Percentiles rank a stretch among this genome's conserved stretches.
Conservation (phyloP, 257 asterid genomes). For the Solanum commersonii region DNA sequence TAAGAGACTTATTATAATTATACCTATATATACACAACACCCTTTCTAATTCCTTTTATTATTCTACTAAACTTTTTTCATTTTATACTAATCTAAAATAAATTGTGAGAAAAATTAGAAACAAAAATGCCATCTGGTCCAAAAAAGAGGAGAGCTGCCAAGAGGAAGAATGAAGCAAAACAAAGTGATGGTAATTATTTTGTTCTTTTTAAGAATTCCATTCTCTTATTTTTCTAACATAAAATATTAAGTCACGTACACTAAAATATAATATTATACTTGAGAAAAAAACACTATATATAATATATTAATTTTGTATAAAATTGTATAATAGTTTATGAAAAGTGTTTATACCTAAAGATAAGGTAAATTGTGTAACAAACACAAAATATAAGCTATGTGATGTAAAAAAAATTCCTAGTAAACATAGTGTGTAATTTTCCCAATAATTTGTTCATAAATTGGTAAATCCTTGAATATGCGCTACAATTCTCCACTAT, state of each 20-base stretch:
- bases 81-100: neutral
- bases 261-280: neutral
- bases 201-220: neutral
- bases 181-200: neutral
- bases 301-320: no score
- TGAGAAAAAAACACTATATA: neutral
- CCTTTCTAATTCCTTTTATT: neutral
- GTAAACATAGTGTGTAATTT: no score
- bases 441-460: neutral
- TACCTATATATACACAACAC: neutral
- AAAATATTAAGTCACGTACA: neutral
- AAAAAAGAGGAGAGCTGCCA: neutral
- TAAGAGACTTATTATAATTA: neutral
- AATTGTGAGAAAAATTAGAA: neutral
- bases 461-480: neutral
- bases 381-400: no score
- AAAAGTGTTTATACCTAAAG: neutral
- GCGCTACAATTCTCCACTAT: neutral
- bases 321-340: neutral
- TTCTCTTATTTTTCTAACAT: neutral
- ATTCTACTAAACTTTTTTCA: neutral
- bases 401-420: neutral
- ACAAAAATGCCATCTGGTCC: neutral
- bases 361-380: no score
- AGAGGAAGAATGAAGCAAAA: neutral